phyloP scores from a whole-genome alignment of 768 basidiomycete species.

The Lactarius pseudohatsudake region DNA sequence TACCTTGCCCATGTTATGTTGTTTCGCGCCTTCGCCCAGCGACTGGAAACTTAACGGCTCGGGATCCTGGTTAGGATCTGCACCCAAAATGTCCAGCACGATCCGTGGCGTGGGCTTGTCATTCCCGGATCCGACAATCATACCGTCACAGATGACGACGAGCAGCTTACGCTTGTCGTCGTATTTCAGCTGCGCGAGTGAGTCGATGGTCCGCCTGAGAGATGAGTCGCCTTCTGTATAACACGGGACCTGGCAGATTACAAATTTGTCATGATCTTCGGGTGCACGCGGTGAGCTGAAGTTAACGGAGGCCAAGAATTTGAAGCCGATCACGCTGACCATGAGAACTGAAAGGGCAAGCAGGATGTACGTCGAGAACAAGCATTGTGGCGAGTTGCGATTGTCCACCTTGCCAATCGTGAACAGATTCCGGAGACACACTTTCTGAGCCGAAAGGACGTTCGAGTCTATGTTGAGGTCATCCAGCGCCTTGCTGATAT shows the following conservation, averaged over 20 bases:
- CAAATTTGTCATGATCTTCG: conserved; percentile 95
- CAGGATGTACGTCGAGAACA: conserved; percentile 88
- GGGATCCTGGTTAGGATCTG: conserved; percentile 88
- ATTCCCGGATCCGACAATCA: conserved; percentile 96
- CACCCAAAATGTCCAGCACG: conserved; percentile 94
- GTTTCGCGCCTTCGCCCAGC: conserved; percentile 91
- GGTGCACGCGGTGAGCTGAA: conserved; percentile 79
- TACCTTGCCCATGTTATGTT: conserved; percentile 98
- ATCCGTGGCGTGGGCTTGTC: conserved; percentile 95
- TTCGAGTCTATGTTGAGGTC: conserved; percentile 57
- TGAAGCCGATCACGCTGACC: conserved; percentile 95
- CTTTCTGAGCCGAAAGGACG: conserved; percentile 69
- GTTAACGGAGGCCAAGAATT: conserved; percentile 89
- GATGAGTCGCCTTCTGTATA: conserved; percentile 95
- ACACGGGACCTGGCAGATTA: conserved; percentile 97
- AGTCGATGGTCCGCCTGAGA: conserved; percentile 86
- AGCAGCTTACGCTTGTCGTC: conserved; percentile 98
- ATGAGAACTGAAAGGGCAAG: conserved; percentile 87
- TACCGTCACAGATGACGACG: conserved; percentile 94
- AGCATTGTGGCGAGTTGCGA: conserved; percentile 87
- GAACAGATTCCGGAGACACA: conserved; percentile 93
- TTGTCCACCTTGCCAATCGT: conserved; percentile 89
- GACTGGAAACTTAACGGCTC: conserved; percentile 94
- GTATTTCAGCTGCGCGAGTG: conserved; percentile 90
- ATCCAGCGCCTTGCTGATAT: conserved; percentile 78